Percentiles rank a stretch among this genome's conserved stretches.
Evolutionary conservation across 2,329 filamentous ascomycete species (phyloP).

Genomic region (Bipolaris cookei): DNA sequence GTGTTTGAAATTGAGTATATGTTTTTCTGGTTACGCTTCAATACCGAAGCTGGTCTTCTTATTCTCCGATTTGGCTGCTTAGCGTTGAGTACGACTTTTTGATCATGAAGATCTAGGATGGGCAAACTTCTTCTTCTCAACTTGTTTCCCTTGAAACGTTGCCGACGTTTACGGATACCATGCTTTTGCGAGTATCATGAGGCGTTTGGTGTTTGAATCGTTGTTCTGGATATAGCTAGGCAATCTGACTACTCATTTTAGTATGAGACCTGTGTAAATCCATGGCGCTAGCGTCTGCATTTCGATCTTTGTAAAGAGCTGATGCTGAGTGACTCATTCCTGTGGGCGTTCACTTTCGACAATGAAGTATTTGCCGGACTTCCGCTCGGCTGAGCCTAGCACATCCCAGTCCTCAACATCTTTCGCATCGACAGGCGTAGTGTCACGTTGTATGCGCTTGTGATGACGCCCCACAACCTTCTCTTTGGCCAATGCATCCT

Average conservation of each 20-base stretch:
- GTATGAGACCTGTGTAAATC: not conserved
- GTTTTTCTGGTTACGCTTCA: not conserved
- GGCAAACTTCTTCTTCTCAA: not conserved
- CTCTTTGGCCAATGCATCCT: conserved; percentile 65
- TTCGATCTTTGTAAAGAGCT: not conserved
- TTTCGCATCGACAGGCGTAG: conserved; percentile 50
- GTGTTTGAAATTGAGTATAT: not conserved
- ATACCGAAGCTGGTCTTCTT: not conserved
- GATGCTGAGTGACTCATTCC: conserved; percentile 23
- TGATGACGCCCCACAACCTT: conserved; percentile 62
- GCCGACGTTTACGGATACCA: not conserved
- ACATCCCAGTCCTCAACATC: conserved; percentile 73
- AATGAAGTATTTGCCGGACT: conserved; percentile 75
- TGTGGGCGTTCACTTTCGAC: conserved; percentile 66
- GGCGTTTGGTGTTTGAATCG: not conserved
- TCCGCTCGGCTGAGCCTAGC: conserved; percentile 68
- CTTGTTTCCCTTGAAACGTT: not conserved
- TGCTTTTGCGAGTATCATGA: not conserved
- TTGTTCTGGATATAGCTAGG: not conserved
- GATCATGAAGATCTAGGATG: not conserved
- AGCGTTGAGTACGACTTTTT: not conserved
- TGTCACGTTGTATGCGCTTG: conserved; percentile 57
- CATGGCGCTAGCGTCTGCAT: not conserved
- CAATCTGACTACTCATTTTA: not conserved
- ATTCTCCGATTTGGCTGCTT: not conserved